Evolutionary conservation across 2,329 filamentous ascomycete species (phyloP).

Genomic region (Fonsecaea erecta): DNA sequence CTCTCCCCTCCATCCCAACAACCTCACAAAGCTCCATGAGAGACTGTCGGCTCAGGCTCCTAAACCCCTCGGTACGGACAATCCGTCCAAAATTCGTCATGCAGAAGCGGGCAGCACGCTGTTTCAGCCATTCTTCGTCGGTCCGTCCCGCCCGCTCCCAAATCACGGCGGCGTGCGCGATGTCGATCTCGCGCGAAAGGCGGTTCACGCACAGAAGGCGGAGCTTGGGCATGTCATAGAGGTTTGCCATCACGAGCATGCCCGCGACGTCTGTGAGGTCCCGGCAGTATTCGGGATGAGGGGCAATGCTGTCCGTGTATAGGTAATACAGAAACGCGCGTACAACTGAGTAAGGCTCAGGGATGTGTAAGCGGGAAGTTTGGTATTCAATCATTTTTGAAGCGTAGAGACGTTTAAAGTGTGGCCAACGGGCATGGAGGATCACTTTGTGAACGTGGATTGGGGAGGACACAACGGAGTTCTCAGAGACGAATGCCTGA

Average conservation of each 20-base stretch:
- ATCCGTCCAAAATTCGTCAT: conserved; percentile 94
- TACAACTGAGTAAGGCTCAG: conserved; percentile 91
- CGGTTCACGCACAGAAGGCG: conserved; percentile 89
- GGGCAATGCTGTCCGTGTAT: conserved; percentile 86
- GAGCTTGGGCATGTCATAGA: conserved; percentile 95
- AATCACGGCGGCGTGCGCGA: conserved; percentile 91
- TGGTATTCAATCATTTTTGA: conserved; percentile 98
- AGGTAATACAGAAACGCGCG: conserved; percentile 95
- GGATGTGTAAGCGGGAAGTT: conserved; percentile 96
- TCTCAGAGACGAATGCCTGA: conserved; percentile 33
- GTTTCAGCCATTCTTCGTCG: conserved; percentile 90
- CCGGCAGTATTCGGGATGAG: conserved; percentile 63
- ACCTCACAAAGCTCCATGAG: conserved; percentile 92
- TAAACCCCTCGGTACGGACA: conserved; percentile 85
- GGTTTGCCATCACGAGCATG: conserved; percentile 94
- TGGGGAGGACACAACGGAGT: conserved; percentile 68
- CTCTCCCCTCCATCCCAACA: conserved; percentile 88
- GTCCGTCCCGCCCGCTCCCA: conserved; percentile 93
- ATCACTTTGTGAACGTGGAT: conserved; percentile 97
- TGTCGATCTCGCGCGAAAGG: conserved; percentile 85
- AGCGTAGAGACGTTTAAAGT: conserved; percentile 89
- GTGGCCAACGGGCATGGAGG: conserved; percentile 91
- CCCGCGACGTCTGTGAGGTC: conserved; percentile 84
- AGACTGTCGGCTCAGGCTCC: conserved; percentile 74
- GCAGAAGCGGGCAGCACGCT: conserved; percentile 84